Conservation (phyloP, 371 early-diverging fungal species). For the Mucor plumbeus region DNA sequence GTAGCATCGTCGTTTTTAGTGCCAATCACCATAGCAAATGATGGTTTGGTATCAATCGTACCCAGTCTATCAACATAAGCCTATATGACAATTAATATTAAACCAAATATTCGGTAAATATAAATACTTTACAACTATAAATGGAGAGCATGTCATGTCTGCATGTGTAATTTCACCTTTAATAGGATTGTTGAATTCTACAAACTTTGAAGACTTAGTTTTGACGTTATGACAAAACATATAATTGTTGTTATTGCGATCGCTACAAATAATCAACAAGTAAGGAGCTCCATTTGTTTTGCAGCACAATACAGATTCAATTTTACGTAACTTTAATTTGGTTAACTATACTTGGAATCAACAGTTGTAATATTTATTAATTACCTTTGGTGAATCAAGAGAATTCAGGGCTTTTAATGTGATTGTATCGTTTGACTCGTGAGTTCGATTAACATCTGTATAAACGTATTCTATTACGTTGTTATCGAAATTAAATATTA, state of each 20-base stretch:
- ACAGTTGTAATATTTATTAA: background rate
- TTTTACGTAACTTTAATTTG: background rate
- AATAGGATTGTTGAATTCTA: background rate
- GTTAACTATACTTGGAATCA: background rate
- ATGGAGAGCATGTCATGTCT: conserved; percentile 14
- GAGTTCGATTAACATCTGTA: background rate
- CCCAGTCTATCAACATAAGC: conserved; percentile 7
- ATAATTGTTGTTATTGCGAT: background rate
- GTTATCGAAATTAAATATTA: conserved; percentile 8
- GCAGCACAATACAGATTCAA: conserved; percentile 10
- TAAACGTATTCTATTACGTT: background rate
- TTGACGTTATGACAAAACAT: conserved; percentile 15
- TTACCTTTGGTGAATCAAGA: background rate
- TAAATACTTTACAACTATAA: conserved; percentile 16
- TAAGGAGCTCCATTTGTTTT: conserved; percentile 2
- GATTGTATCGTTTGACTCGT: background rate
- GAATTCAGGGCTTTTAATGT: conserved; percentile 2
- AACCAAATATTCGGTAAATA: no score
- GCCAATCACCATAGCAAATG: conserved; percentile 9
- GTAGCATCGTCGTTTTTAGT: background rate
- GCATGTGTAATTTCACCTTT: conserved; percentile 9
- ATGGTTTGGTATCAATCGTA: background rate
- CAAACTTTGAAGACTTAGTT: background rate
- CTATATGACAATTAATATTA: background rate
- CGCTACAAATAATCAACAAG: conserved; percentile 11